Conservation (phyloP, 2,329 filamentous ascomycete species). For the Trichoderma polysporum region DNA sequence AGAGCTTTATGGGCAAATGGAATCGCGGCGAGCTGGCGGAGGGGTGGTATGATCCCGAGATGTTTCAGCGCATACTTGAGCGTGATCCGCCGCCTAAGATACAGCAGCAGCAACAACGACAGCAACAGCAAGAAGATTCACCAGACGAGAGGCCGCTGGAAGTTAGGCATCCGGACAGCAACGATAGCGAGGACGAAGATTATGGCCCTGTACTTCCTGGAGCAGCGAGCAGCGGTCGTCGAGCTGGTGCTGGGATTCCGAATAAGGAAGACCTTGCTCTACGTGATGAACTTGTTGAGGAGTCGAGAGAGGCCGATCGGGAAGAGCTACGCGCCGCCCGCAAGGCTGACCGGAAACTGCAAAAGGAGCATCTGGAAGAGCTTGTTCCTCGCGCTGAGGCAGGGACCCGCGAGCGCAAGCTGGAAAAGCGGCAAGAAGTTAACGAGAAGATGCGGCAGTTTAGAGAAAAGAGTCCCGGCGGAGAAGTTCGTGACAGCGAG, state of each 20-base stretch:
- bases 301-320: conserved; percentile 52
- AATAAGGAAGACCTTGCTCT: conserved; percentile 71
- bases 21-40: conserved; percentile 84
- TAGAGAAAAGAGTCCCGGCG: conserved; percentile 63
- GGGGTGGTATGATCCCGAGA: conserved; percentile 88
- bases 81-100: conserved; percentile 24
- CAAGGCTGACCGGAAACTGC: conserved; percentile 61
- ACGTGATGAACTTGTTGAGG: conserved; percentile 48
- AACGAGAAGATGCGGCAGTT: conserved; percentile 75
- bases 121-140: background rate
- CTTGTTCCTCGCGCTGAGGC: conserved; percentile 78
- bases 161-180: conserved; percentile 7
- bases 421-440: conserved; percentile 79
- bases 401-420: conserved; percentile 75
- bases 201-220: conserved; percentile 47
- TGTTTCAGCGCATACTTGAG: conserved; percentile 47
- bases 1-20: conserved; percentile 90
- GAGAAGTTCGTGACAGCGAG: conserved; percentile 57
- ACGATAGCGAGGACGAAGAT: conserved; percentile 41
- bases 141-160: background rate
- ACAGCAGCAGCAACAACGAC: background rate
- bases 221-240: conserved; percentile 24
- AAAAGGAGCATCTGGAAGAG: conserved; percentile 76
- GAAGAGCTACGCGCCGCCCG: conserved; percentile 61
- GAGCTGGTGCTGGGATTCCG: conserved; percentile 63